phyloP scores from a whole-genome alignment of 2,329 filamentous ascomycete species.

The Colletotrichum shisoi region DNA sequence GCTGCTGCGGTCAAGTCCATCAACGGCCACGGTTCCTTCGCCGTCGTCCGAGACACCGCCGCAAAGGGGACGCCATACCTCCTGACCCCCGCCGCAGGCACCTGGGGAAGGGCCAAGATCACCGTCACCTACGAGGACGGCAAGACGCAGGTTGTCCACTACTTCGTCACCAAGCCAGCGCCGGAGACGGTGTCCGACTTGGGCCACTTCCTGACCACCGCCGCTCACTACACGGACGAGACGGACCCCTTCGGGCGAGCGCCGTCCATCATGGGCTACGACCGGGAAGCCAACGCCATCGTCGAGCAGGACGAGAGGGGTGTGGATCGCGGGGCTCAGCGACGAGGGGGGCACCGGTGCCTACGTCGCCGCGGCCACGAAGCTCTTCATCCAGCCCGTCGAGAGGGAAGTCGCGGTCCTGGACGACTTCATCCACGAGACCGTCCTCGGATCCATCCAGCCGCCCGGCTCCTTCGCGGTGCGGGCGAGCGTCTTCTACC shows the following conservation, averaged over 20 bases:
- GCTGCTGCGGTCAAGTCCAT: slow-evolving; percentile 52
- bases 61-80: slow-evolving; percentile 47
- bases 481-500: slow-evolving; percentile 61
- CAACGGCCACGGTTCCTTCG: slow-evolving; percentile 49
- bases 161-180: slow-evolving; percentile 60
- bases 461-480: slow-evolving; percentile 54
- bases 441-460: slow-evolving; percentile 61
- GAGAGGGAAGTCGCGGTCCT: slow-evolving; percentile 60
- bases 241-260: slow-evolving; percentile 63
- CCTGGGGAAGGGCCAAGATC: slow-evolving; percentile 61
- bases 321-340: slow-evolving; percentile 67
- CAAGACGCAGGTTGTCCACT: slow-evolving; percentile 63
- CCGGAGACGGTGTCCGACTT: slow-evolving; percentile 56
- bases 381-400: slow-evolving; percentile 61
- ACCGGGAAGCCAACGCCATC: slow-evolving; percentile 55
- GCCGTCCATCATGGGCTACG: slow-evolving; percentile 65
- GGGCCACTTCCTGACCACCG: slow-evolving; percentile 62
- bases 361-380: slow-evolving; percentile 63
- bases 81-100: slow-evolving; percentile 52
- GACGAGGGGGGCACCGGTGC: slow-evolving; percentile 67
- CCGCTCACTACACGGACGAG: slow-evolving; percentile 60
- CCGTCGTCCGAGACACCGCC: slow-evolving; percentile 23
- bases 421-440: slow-evolving; percentile 62
- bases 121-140: slow-evolving; percentile 58
- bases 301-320: slow-evolving; percentile 59